These are phyloP conservation scores for Tuber umbilicatum DNA, from an alignment of 495 filamentous ascomycete species.

Conservation along the genomic window DNA sequence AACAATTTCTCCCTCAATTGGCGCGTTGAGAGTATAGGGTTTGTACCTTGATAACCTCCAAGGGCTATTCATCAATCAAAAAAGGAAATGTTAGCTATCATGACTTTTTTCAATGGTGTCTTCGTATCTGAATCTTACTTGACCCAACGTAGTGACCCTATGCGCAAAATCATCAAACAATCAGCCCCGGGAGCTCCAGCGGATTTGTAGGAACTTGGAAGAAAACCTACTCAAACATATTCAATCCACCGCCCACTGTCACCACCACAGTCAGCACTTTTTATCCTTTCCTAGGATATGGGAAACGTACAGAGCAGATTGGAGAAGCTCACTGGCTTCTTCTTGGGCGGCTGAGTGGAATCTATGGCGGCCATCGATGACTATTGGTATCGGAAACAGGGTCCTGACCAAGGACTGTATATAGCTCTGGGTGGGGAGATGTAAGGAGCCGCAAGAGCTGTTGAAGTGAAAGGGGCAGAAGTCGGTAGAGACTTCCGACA, in stretches of 20 bases:
- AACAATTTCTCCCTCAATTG: conserved; percentile 1
- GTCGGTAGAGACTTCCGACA: conserved; percentile 42
- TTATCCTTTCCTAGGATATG: conserved; percentile 13
- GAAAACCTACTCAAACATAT: conserved; percentile 82
- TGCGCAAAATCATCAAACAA: conserved; percentile 10
- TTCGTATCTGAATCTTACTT: conserved; percentile 47
- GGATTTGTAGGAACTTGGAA: conserved; percentile 13
- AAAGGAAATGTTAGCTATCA: conserved; percentile 25
- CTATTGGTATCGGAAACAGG: conserved; percentile 50
- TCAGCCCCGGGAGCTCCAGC: conserved; percentile 8
- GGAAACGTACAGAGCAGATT: conserved; percentile 70
- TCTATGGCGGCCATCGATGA: conserved; percentile 53
- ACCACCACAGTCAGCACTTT: conserved; percentile 9
- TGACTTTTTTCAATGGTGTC: neutral
- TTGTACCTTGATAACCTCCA: conserved; percentile 79
- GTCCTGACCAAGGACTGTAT: conserved; percentile 86
- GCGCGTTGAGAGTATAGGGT: neutral
- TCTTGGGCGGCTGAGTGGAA: conserved; percentile 65
- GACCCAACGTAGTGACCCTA: conserved; percentile 76
- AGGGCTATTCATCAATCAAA: conserved; percentile 56
- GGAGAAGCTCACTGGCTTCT: conserved; percentile 99
- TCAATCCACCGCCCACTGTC: conserved; percentile 82
- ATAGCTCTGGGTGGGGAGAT: conserved; percentile 6
- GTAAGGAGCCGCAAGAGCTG: conserved; percentile 15
- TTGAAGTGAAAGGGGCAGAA: conserved; percentile 14